Base-by-base conservation (phyloP, 805 yeast genomes). In the Cyberlindnera saturnus region DNA sequence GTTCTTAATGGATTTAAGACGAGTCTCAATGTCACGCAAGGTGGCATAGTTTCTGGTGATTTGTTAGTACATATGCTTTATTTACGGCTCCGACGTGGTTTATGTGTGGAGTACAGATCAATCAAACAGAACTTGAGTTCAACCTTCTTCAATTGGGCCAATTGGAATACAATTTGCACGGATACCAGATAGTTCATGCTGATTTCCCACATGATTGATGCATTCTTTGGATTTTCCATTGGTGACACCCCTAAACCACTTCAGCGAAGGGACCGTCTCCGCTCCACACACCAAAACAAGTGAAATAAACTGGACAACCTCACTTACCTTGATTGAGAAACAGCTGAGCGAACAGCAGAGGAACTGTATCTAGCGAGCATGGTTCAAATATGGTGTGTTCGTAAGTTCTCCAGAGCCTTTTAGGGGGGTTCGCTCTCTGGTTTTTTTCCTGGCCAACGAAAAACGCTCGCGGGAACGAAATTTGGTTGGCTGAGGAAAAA, bases 1-100 rank as follows among this genome's bases (percentile, higher is more conserved):
- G 79, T 93, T 93, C 78, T 91, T 93, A 69, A 93, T 93, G 54
- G 97, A 88, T 77, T 93, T 93, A 66, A 93, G 81, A 77, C 99
- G 95, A 70, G 79, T 85, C 77, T 93, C 99, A 64, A 93, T 95
- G 73, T 93, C 99, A 75, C 97, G 91, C 67, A 93, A 79, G 58
- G 99, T 93, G 62, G 99, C 99, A 76, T 88, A 91, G 76, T 82
- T 82, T 84, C 96, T 86, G 52, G 36, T 33, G 35, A 33, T 9
- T 23, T 23, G 28, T 23, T 23, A 23, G 28, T 23, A 23, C 11
- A 6, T 23, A 2, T 23, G 11, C 9, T 8, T 23, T 23, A 23
- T 8, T 23, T 23, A 23, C 9, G 28, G 28, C 28, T 10, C 13
- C 11, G 11, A 5, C 28, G 11, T 23, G 5, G 28, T 23, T 23